These are phyloP conservation scores for Kingdonia uniflora DNA, from an alignment of 164 flowering plant genomes.

Conservation along the genomic window DNA sequence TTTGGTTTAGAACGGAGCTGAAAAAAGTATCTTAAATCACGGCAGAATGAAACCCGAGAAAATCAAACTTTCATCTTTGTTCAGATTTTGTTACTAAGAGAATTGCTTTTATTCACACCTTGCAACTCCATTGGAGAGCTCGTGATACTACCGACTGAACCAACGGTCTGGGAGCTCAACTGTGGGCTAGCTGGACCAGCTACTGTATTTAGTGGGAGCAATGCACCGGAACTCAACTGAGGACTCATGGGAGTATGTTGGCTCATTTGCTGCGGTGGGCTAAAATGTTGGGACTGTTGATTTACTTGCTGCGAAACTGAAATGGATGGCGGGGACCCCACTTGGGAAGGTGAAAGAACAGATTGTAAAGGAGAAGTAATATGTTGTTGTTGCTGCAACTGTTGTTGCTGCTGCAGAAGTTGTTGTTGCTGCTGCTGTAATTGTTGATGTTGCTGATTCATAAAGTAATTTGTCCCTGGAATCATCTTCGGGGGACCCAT, in stretches of 20 bases:
- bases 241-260: slow-evolving; percentile 72
- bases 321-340: slow-evolving; percentile 38
- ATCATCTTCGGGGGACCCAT: slow-evolving; percentile 85
- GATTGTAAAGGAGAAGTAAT: slow-evolving; percentile 62
- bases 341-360: slow-evolving; percentile 53
- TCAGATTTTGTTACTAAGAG: slow-evolving; percentile 21
- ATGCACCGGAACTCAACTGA: slow-evolving; percentile 58
- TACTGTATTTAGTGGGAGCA: slow-evolving; percentile 54
- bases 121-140: slow-evolving; percentile 83
- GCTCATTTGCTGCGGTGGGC: slow-evolving; percentile 60
- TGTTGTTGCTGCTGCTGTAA: slow-evolving; percentile 12
- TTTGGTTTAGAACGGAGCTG: too few species aligned
- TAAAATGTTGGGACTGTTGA: slow-evolving; percentile 24
- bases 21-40: too few species aligned
- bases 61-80: too few species aligned
- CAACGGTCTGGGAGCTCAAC: slow-evolving; percentile 86
- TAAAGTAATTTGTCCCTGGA: slow-evolving; percentile 49
- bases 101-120: slow-evolving; percentile 65
- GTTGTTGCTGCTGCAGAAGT: slow-evolving; percentile 27
- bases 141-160: slow-evolving; percentile 80
- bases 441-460: slow-evolving; percentile 50
- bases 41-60: too few species aligned
- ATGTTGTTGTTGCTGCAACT: slow-evolving; percentile 29
- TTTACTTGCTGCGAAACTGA: slow-evolving; percentile 29
- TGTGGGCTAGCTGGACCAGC: slow-evolving; percentile 87